Conservation (phyloP, 2,329 filamentous ascomycete species). For the Penicillium decumbens region DNA sequence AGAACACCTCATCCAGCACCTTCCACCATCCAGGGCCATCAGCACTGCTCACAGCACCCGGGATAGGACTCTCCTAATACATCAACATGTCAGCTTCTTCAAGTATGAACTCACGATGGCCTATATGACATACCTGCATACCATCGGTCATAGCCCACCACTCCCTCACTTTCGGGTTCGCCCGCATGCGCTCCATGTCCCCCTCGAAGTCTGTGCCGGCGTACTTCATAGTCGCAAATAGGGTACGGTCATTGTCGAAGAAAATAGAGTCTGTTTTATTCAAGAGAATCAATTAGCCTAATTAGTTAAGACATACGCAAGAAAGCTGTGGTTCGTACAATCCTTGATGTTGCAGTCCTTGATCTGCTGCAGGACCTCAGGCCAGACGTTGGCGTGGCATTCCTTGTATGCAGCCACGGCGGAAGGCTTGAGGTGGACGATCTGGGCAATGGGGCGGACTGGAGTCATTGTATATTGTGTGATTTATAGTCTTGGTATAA, state of each 20-base stretch:
- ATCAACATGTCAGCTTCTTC: slow-evolving; percentile 2
- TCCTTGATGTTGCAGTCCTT: slow-evolving; percentile 69
- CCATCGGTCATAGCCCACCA: slow-evolving; percentile 80
- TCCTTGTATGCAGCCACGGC: slow-evolving; percentile 66
- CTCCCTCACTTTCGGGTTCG: slow-evolving; percentile 66
- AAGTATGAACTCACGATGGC: neutral
- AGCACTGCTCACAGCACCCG: slow-evolving; percentile 31
- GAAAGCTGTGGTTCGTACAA: slow-evolving; percentile 47
- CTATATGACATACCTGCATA: slow-evolving; percentile 53
- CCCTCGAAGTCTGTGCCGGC: slow-evolving; percentile 66
- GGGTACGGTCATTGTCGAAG: slow-evolving; percentile 62
- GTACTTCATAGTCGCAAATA: slow-evolving; percentile 76
- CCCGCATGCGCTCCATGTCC: slow-evolving; percentile 72
- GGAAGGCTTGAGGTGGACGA: slow-evolving; percentile 66
- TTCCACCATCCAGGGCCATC: slow-evolving; percentile 38
- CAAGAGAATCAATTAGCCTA: neutral
- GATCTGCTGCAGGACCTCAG: slow-evolving; percentile 70
- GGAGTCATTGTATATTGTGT: slow-evolving; percentile 17
- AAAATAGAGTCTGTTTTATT: slow-evolving; percentile 60
- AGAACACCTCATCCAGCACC: slow-evolving; percentile 34
- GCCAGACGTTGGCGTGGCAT: slow-evolving; percentile 70
- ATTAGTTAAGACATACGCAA: too few species aligned
- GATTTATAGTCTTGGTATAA: neutral
- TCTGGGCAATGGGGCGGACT: slow-evolving; percentile 58
- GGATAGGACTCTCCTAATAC: slow-evolving; percentile 30